Evolutionary conservation across 768 basidiomycete species (phyloP).

Genomic region (Coprinellus micaceus): DNA sequence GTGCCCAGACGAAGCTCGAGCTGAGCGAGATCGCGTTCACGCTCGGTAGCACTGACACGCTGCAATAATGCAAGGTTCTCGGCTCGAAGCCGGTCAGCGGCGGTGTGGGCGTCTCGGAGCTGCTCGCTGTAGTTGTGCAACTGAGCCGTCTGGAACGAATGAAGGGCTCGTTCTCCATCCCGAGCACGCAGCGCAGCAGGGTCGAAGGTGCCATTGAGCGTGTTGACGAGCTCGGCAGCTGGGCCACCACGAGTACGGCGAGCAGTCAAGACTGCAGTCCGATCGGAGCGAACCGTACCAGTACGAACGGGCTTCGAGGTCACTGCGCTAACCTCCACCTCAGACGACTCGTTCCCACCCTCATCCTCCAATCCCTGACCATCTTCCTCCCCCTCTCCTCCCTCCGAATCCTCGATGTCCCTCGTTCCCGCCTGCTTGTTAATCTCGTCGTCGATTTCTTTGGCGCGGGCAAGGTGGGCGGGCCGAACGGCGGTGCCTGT

Average conservation of each 20-base stretch:
- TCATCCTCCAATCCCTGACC: too few species aligned
- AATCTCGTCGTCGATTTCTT: conserved; percentile 23
- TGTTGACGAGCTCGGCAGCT: conserved; percentile 17
- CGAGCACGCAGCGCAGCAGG: conserved; percentile 18
- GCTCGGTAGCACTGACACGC: conserved; percentile 14
- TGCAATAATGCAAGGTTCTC: conserved; percentile 5
- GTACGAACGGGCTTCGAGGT: background rate
- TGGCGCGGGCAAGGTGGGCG: conserved; percentile 18
- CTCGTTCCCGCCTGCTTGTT: conserved; percentile 19
- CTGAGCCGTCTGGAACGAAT: conserved; percentile 22
- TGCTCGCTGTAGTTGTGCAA: conserved; percentile 21
- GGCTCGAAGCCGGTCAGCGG: conserved; percentile 16
- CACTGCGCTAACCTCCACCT: too few species aligned
- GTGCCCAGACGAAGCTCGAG: conserved; percentile 6
- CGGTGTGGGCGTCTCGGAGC: conserved; percentile 22
- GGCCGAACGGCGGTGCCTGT: conserved; percentile 21
- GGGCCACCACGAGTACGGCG: conserved; percentile 9
- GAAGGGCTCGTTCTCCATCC: conserved; percentile 21
- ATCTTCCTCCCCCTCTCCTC: too few species aligned
- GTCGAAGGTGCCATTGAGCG: conserved; percentile 21
- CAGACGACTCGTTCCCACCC: too few species aligned
- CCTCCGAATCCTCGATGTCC: conserved; percentile 21
- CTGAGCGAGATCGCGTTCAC: conserved; percentile 11
- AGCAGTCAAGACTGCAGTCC: conserved; percentile 9
- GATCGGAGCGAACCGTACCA: conserved; percentile 5